Evolutionary conservation across 441 rosid species (phyloP).

Genomic region (Aleurites moluccanus): DNA sequence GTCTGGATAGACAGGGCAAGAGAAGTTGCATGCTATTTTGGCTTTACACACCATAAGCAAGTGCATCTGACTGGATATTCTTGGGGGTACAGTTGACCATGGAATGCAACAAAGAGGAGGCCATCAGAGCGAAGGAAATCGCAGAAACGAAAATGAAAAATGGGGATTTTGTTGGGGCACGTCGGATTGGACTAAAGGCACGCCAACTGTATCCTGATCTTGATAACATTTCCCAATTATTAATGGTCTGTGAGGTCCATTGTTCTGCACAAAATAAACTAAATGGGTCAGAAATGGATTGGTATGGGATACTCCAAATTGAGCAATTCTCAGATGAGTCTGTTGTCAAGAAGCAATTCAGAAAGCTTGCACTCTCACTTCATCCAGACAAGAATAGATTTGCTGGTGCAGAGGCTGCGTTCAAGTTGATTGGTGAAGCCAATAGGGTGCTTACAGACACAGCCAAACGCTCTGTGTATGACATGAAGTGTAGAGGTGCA

Average conservation of each 20-base stretch:
- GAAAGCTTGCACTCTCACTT: conserved; percentile 78
- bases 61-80: conserved; percentile 1
- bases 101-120: conserved; percentile 96
- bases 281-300: conserved; percentile 64
- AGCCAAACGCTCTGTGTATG: conserved; percentile 50
- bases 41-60: not conserved
- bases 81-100: conserved; percentile 31
- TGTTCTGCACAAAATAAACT: conserved; percentile 60
- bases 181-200: conserved; percentile 60
- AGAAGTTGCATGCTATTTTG: conserved; percentile 5
- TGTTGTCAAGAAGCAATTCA: conserved; percentile 76
- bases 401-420: conserved; percentile 95
- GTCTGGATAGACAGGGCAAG: not conserved
- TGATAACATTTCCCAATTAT: conserved; percentile 60
- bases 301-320: conserved; percentile 90
- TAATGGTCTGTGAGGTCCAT: conserved; percentile 84
- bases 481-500: conserved; percentile 44
- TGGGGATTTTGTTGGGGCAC: conserved; percentile 63
- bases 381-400: conserved; percentile 93
- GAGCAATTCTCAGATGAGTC: conserved; percentile 59
- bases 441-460: conserved; percentile 70
- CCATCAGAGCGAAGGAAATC: conserved; percentile 64
- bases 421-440: conserved; percentile 88
- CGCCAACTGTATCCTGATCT: conserved; percentile 58
- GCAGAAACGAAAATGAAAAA: conserved; percentile 69